Evolutionary conservation across 306 rosid species (phyloP).

Genomic region (Castanea crenata): DNA sequence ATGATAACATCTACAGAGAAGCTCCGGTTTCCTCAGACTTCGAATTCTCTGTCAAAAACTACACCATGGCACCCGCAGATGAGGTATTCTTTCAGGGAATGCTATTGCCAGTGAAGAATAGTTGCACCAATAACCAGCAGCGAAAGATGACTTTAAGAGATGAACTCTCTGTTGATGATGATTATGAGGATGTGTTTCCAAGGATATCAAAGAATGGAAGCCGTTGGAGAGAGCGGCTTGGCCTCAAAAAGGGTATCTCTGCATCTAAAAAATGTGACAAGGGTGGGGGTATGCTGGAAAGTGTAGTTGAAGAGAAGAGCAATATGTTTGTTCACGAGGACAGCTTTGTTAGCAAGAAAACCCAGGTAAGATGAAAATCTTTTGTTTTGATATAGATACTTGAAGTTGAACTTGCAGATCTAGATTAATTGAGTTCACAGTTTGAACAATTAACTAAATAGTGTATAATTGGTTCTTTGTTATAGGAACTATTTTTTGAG

Average conservation of each 20-base stretch:
- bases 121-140: constrained; percentile 27
- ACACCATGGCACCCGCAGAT: constrained; percentile 77
- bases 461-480: not conserved
- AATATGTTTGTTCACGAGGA: constrained; percentile 48
- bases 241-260: constrained; percentile 47
- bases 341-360: constrained; percentile 41
- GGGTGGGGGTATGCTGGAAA: constrained; percentile 46
- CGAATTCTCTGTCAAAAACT: constrained; percentile 76
- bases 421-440: not conserved
- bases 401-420: not conserved
- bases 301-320: constrained; percentile 53
- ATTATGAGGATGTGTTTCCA: constrained; percentile 35
- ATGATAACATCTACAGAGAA: constrained; percentile 69
- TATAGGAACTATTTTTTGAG: constrained; percentile 2
- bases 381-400: not conserved
- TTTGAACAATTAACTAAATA: not conserved
- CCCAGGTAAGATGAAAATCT: constrained; percentile 41
- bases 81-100: constrained; percentile 71
- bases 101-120: constrained; percentile 71
- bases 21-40: constrained; percentile 96
- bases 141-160: constrained; percentile 74
- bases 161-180: constrained; percentile 54
- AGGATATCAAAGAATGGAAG: constrained; percentile 55
- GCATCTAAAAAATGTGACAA: constrained; percentile 50
- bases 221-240: constrained; percentile 75